Conservation (phyloP, 2,329 filamentous ascomycete species). For the Cordyceps javanica region DNA sequence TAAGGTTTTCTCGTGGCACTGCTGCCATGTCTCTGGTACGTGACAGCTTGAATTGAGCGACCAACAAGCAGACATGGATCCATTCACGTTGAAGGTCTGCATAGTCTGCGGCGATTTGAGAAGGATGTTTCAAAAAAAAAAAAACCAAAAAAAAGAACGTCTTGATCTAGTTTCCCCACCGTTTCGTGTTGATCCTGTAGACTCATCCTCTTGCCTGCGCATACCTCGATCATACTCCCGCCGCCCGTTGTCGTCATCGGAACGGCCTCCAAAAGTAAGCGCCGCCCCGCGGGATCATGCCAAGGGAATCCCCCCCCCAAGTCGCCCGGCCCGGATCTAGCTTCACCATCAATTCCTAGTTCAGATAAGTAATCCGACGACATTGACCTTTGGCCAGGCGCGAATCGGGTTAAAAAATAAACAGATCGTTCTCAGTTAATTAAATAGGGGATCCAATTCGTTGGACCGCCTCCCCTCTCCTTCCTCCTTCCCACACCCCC, state of each 20-base stretch:
- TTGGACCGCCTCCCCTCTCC: neutral
- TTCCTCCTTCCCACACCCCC: neutral
- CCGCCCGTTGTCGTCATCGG: neutral
- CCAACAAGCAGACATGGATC: too few species aligned
- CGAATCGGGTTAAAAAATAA: neutral
- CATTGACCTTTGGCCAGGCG: neutral
- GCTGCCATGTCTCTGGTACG: too few species aligned
- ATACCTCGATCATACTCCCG: neutral
- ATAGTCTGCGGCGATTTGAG: too few species aligned
- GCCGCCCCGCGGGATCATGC: neutral
- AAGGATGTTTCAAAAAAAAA: too few species aligned
- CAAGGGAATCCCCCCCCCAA: neutral
- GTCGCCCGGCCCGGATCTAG: neutral
- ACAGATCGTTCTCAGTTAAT: neutral
- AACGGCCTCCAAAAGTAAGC: conserved; percentile 9
- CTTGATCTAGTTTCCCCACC: neutral
- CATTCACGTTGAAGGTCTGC: too few species aligned
- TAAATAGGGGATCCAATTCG: neutral
- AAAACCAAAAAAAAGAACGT: neutral
- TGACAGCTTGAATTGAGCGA: too few species aligned
- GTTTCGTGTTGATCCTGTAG: neutral
- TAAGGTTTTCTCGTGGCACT: too few species aligned
- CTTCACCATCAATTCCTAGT: neutral
- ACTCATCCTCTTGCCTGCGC: neutral
- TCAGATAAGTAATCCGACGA: neutral